Conservation (phyloP, 2,329 filamentous ascomycete species). For the Aspergillus felis region DNA sequence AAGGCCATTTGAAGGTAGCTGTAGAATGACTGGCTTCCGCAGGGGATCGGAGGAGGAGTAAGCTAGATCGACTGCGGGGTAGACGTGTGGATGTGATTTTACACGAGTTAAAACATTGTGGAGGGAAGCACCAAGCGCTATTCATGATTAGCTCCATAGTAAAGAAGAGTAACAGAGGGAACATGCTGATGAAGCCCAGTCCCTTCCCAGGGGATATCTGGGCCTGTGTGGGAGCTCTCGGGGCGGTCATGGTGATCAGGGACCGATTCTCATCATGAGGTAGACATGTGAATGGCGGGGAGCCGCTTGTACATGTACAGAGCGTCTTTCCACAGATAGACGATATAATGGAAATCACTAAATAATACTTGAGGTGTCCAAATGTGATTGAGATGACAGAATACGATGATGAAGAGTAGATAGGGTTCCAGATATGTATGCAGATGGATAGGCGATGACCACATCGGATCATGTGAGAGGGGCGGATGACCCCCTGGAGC, state of each 20-base stretch:
- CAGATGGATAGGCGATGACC: conserved; percentile 9
- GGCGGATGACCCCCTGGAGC: conserved; percentile 15
- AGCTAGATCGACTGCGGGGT: conserved; percentile 76
- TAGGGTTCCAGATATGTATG: neutral
- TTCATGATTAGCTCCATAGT: conserved; percentile 20
- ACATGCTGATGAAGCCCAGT: conserved; percentile 58
- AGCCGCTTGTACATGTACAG: neutral
- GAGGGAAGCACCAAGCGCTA: conserved; percentile 84
- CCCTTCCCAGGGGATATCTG: conserved; percentile 65
- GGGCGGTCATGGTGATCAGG: conserved; percentile 30
- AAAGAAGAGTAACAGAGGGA: conserved; percentile 9
- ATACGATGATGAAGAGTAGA: neutral
- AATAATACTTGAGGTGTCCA: neutral
- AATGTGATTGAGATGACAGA: neutral
- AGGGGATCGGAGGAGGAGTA: conserved; percentile 76
- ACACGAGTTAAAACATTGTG: conserved; percentile 84
- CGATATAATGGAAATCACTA: neutral
- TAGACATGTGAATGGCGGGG: neutral
- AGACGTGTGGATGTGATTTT: conserved; percentile 79
- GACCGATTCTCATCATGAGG: conserved; percentile 12
- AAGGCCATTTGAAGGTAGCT: conserved; percentile 78
- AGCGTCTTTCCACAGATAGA: neutral
- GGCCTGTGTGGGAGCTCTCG: conserved; percentile 39
- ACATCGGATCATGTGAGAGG: conserved; percentile 25
- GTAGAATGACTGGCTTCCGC: conserved; percentile 67